phyloP scores from a whole-genome alignment of 2,329 filamentous ascomycete species.

The Colletotrichum lini region DNA sequence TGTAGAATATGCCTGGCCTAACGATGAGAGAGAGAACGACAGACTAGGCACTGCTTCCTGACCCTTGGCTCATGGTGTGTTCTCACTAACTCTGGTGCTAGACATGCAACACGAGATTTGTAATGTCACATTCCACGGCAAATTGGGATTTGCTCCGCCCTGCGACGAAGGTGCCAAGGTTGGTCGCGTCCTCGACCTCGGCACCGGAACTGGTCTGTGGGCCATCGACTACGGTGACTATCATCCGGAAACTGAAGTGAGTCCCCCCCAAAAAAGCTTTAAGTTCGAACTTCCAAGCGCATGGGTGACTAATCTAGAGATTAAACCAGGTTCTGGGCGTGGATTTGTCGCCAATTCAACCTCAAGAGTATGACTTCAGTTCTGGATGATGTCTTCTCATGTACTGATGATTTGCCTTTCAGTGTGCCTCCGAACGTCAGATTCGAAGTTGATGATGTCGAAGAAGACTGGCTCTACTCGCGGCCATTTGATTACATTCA shows the following conservation, averaged over 20 bases:
- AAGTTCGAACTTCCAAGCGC: neutral
- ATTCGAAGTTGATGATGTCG: slow-evolving; percentile 57
- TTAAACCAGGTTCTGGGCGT: slow-evolving; percentile 52
- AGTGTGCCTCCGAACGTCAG: slow-evolving; percentile 59
- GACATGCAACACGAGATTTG: slow-evolving; percentile 49
- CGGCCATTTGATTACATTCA: slow-evolving; percentile 53
- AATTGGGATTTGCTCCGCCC: slow-evolving; percentile 23
- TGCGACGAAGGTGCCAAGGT: neutral
- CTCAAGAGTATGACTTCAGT: slow-evolving; percentile 49
- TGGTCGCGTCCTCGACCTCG: neutral
- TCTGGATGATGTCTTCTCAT: slow-evolving; percentile 46
- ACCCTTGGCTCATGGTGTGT: neutral
- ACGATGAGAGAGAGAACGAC: slow-evolving; percentile 43
- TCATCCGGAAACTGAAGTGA: slow-evolving; percentile 46
- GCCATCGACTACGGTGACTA: neutral
- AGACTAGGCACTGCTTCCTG: slow-evolving; percentile 5
- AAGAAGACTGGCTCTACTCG: slow-evolving; percentile 50
- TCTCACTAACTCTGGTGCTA: neutral
- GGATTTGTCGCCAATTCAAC: slow-evolving; percentile 57
- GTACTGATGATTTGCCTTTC: slow-evolving; percentile 43
- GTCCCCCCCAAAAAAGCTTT: too few relatives aligned
- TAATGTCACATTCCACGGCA: slow-evolving; percentile 44
- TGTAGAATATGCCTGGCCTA: slow-evolving; percentile 44
- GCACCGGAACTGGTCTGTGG: neutral
- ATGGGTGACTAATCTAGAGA: neutral